Evolutionary conservation across 2,329 filamentous ascomycete genomes (phyloP).

Genomic region (Botryotinia convoluta): DNA sequence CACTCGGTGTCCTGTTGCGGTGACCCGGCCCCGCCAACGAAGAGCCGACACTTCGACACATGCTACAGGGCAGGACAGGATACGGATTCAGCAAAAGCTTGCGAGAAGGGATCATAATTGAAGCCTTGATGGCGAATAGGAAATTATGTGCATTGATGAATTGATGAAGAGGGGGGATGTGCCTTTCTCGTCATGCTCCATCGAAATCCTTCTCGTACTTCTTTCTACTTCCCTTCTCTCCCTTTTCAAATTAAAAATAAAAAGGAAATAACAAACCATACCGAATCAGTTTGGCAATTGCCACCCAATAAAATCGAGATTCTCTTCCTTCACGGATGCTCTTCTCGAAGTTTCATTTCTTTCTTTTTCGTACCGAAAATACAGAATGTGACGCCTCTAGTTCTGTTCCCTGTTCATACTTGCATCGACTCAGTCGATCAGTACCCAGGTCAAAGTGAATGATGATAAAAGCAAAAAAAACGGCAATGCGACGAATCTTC

Average conservation of each 20-base stretch:
- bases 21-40: not conserved
- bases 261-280: not conserved
- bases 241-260: not conserved
- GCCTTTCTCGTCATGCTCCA: not conserved
- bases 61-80: not conserved
- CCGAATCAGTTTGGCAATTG: not conserved
- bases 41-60: constrained; percentile 1
- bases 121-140: not conserved
- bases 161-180: not conserved
- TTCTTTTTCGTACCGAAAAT: constrained; percentile 14
- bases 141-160: not conserved
- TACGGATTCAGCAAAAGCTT: not conserved
- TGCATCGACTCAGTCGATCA: not conserved
- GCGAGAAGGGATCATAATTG: not conserved
- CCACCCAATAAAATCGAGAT: not conserved
- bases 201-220: not conserved
- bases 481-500: not conserved
- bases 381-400: not conserved
- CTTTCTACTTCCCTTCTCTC: not conserved
- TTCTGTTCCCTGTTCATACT: not conserved
- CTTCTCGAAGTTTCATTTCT: constrained; percentile 8
- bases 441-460: not conserved
- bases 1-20: constrained; percentile 4
- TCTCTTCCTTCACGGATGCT: constrained; percentile 4
- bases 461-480: not conserved